A percentile compares a stretch with the other conserved stretches of the same genome.
These are phyloP conservation scores for Lyophyllum decastes DNA, from an alignment of 768 basidiomycete genomes.

Conservation along the genomic window DNA sequence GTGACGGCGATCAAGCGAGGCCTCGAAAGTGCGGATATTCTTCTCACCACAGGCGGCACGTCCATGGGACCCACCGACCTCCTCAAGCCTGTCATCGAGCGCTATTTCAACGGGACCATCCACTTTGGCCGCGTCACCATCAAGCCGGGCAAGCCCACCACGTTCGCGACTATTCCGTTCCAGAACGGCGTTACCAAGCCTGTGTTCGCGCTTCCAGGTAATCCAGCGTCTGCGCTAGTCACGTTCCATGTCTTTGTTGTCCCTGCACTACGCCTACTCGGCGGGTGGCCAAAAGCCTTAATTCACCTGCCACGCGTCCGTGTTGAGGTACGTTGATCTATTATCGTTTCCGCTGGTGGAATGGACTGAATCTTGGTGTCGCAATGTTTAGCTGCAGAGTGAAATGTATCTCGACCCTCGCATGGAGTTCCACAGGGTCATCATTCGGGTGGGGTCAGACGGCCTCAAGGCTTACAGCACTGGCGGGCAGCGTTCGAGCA, in stretches of 20 bases:
- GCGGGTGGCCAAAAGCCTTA: constrained; percentile 58
- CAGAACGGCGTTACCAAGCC: constrained; percentile 47
- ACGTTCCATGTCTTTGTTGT: constrained; percentile 85
- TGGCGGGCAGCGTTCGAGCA: constrained; percentile 84
- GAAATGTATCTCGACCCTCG: constrained; percentile 71
- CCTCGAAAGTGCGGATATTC: constrained; percentile 64
- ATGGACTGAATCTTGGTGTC: not conserved
- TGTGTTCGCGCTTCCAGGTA: constrained; percentile 85
- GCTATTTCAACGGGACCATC: constrained; percentile 69
- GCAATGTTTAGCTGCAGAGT: constrained; percentile 46
- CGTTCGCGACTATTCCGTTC: constrained; percentile 76
- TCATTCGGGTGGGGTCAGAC: constrained; percentile 46
- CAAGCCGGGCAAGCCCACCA: constrained; percentile 88
- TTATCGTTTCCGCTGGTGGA: not conserved
- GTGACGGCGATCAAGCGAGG: constrained; percentile 57
- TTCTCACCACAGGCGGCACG: constrained; percentile 87
- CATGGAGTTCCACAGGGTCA: constrained; percentile 82
- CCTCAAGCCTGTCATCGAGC: constrained; percentile 86
- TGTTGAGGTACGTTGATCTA: constrained; percentile 54
- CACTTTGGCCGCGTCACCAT: constrained; percentile 87
- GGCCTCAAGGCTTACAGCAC: constrained; percentile 74
- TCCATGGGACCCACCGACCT: constrained; percentile 91
- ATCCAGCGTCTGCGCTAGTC: constrained; percentile 86
- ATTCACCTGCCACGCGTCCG: constrained; percentile 62
- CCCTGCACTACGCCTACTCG: constrained; percentile 73